phyloP scores from a whole-genome alignment of 2,329 filamentous ascomycete species.

The Colletotrichum sojae region DNA sequence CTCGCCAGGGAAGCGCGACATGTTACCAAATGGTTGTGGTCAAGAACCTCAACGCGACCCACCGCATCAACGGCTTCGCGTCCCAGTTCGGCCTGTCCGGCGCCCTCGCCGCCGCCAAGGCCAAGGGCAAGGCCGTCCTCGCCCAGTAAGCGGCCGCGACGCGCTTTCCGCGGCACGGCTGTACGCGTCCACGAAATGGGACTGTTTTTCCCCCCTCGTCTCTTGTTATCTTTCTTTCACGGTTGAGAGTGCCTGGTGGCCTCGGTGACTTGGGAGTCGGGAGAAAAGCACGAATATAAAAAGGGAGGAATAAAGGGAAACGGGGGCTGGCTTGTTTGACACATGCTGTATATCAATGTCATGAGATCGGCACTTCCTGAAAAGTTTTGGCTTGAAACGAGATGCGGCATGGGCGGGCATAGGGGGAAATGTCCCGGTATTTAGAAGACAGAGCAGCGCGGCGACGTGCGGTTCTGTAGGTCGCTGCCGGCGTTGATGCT shows the following conservation, averaged over 20 bases:
- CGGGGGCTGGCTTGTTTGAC: no score
- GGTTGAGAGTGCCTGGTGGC: not conserved
- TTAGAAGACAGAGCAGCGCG: not conserved
- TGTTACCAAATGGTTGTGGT: slow-evolving; percentile 90
- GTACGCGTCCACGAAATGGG: slow-evolving; percentile 6
- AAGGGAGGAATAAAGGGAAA: not conserved
- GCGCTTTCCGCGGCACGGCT: not conserved
- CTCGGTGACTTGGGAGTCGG: not conserved
- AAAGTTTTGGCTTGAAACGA: slow-evolving; percentile 9
- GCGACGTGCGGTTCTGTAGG: not conserved
- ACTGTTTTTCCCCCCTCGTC: not conserved
- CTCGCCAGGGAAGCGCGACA: slow-evolving; percentile 85
- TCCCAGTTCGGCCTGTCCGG: slow-evolving; percentile 79
- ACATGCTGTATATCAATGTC: slow-evolving; percentile 5
- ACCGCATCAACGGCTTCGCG: slow-evolving; percentile 81
- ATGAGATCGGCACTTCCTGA: slow-evolving; percentile 1
- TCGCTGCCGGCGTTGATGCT: not conserved
- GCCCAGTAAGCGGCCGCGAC: slow-evolving; percentile 4
- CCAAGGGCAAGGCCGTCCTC: slow-evolving; percentile 43
- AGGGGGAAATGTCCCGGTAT: not conserved
- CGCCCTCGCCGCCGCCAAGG: slow-evolving; percentile 61
- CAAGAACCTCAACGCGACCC: slow-evolving; percentile 91
- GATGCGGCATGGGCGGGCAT: not conserved
- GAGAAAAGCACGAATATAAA: not conserved
- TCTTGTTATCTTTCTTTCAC: not conserved